Conservation (phyloP, 352 stramenopile species). For the Phytophthora aleatoria region DNA sequence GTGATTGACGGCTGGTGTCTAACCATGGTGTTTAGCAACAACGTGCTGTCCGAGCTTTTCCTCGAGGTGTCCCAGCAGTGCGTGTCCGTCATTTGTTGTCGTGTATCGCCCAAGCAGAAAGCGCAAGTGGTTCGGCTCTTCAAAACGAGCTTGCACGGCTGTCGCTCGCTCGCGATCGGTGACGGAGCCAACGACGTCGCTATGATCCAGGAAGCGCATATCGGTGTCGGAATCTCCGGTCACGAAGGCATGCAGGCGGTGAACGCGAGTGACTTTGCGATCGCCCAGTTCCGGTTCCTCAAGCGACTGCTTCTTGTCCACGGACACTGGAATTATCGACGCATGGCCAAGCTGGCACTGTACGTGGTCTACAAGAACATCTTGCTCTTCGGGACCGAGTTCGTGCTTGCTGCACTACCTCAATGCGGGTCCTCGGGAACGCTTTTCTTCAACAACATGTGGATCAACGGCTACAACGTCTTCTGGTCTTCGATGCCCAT, state of each 20-base stretch:
- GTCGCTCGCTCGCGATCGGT: slow-evolving; percentile 95
- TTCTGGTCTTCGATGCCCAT: slow-evolving; percentile 96
- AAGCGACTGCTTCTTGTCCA: slow-evolving; percentile 97
- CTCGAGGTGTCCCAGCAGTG: slow-evolving; percentile 87
- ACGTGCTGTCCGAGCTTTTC: slow-evolving; percentile 76
- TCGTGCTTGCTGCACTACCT: slow-evolving; percentile 87
- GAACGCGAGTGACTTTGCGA: slow-evolving; percentile 98
- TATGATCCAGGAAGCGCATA: slow-evolving; percentile 99
- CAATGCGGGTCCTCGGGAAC: slow-evolving; percentile 74
- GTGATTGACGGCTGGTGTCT: slow-evolving; percentile 78
- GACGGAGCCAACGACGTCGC: slow-evolving; percentile 99
- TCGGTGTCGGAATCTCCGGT: slow-evolving; percentile 98
- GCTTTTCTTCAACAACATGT: slow-evolving; percentile 91
- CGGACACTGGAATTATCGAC: slow-evolving; percentile 98
- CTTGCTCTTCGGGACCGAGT: slow-evolving; percentile 80
- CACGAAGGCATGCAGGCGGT: slow-evolving; percentile 99
- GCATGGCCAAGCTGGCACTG: slow-evolving; percentile 95
- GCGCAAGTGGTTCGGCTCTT: slow-evolving; percentile 88
- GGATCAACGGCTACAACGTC: slow-evolving; percentile 96
- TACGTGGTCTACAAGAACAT: slow-evolving; percentile 99
- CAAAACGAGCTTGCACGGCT: slow-evolving; percentile 84
- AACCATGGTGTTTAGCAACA: slow-evolving; percentile 80
- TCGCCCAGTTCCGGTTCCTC: slow-evolving; percentile 98
- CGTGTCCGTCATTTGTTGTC: slow-evolving; percentile 89
- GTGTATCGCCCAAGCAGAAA: slow-evolving; percentile 93